Conservation (phyloP, 2,329 filamentous ascomycete genomes). For the Fusarium albosuccineum region DNA sequence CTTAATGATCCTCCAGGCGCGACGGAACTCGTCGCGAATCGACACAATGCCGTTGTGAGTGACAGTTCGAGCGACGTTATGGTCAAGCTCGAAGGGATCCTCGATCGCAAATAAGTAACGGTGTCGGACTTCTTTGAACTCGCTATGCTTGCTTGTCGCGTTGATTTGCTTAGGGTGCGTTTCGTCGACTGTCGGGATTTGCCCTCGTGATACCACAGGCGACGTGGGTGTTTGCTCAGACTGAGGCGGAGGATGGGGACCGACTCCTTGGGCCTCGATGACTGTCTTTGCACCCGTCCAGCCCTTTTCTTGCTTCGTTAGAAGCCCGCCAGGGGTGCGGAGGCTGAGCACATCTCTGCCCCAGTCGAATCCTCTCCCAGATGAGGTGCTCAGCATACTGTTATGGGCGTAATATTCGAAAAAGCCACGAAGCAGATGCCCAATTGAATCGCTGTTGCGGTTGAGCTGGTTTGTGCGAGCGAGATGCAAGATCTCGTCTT, state of each 20-base stretch:
- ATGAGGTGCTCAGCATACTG: slow-evolving; percentile 64
- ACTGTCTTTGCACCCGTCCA: slow-evolving; percentile 88
- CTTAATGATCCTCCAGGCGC: slow-evolving; percentile 80
- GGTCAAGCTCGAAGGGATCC: slow-evolving; percentile 88
- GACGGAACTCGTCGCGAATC: slow-evolving; percentile 86
- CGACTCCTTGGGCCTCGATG: slow-evolving; percentile 62
- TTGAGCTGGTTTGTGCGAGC: slow-evolving; percentile 71
- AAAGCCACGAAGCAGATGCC: slow-evolving; percentile 82
- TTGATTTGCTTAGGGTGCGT: slow-evolving; percentile 28
- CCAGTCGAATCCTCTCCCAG: slow-evolving; percentile 79
- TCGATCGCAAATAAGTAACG: slow-evolving; percentile 91
- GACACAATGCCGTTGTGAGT: slow-evolving; percentile 84
- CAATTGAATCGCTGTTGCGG: slow-evolving; percentile 77
- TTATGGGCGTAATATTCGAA: slow-evolving; percentile 86
- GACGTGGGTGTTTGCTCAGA: slow-evolving; percentile 29
- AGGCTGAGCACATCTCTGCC: slow-evolving; percentile 83
- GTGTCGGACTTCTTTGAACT: slow-evolving; percentile 78
- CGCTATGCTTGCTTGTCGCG: slow-evolving; percentile 50
- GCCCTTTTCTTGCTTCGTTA: slow-evolving; percentile 81
- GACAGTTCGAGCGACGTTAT: slow-evolving; percentile 90
- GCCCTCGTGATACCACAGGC: not conserved
- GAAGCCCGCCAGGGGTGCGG: slow-evolving; percentile 76
- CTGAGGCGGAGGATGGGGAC: slow-evolving; percentile 31
- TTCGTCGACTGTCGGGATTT: slow-evolving; percentile 9
- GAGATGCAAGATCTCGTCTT: slow-evolving; percentile 74